A percentile compares a stretch with the other conserved stretches of the same genome.
Evolutionary conservation across 345 rosid species (phyloP).

Genomic region (Salix arbutifolia): DNA sequence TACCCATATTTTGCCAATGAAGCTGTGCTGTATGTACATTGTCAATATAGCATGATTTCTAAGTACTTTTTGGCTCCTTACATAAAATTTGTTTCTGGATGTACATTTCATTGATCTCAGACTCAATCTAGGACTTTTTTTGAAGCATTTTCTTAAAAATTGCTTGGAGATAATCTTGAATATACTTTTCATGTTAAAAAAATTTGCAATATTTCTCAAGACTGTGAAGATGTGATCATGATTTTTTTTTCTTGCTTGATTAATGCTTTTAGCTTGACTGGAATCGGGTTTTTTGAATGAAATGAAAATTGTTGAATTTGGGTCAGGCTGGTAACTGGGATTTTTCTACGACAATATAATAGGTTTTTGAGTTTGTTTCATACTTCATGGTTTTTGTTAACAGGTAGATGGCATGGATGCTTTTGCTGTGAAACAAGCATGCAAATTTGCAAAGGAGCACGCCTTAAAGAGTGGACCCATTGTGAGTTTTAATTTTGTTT

Average conservation of each 20-base stretch:
- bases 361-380: background rate
- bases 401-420: constrained; percentile 99
- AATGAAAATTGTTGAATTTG: constrained; percentile 3
- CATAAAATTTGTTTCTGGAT: background rate
- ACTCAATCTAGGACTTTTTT: background rate
- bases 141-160: background rate
- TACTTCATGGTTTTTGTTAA: constrained; percentile 3
- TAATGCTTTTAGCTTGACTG: background rate
- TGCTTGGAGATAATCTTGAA: background rate
- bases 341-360: background rate
- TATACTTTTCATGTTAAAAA: background rate
- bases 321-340: background rate
- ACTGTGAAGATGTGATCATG: background rate
- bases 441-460: constrained; percentile 88
- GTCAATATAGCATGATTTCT: background rate
- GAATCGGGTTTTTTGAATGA: background rate
- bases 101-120: background rate
- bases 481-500: constrained; percentile 43
- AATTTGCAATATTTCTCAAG: background rate
- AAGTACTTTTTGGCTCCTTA: background rate
- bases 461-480: constrained; percentile 91
- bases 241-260: background rate
- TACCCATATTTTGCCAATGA: background rate
- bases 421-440: constrained; percentile 94
- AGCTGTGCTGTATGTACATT: background rate